phyloP scores from a whole-genome alignment of 2,329 filamentous ascomycete genomes.

The Aspergillus viridinutans region DNA sequence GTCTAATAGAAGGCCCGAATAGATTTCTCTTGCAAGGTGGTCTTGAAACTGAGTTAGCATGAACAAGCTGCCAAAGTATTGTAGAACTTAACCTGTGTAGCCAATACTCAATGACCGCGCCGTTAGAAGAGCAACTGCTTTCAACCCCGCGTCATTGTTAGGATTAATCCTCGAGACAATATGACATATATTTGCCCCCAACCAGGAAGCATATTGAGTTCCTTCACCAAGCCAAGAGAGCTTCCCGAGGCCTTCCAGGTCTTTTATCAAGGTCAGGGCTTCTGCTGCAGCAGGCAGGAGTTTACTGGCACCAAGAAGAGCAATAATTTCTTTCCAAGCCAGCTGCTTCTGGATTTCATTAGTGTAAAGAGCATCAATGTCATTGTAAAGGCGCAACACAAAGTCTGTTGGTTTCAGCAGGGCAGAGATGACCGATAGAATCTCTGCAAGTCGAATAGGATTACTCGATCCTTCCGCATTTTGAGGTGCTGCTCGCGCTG shows the following conservation, averaged over 20 bases:
- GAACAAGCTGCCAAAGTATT: neutral
- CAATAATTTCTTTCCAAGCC: constrained; percentile 61
- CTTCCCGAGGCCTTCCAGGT: constrained; percentile 20
- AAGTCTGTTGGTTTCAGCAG: constrained; percentile 44
- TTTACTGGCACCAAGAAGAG: constrained; percentile 57
- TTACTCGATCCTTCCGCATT: constrained; percentile 31
- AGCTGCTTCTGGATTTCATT: constrained; percentile 46
- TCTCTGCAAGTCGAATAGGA: constrained; percentile 31
- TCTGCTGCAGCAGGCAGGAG: constrained; percentile 57
- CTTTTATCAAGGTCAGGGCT: constrained; percentile 40
- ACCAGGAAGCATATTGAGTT: constrained; percentile 64
- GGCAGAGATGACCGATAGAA: constrained; percentile 33
- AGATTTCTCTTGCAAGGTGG: constrained; percentile 38
- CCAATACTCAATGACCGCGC: constrained; percentile 65
- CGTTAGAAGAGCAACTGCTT: constrained; percentile 43
- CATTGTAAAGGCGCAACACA: constrained; percentile 42
- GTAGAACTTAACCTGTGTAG: constrained; percentile 56
- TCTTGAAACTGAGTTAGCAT: constrained; percentile 28
- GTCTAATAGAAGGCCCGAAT: constrained; percentile 31
- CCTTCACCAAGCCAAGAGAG: constrained; percentile 62
- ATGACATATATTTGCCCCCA: constrained; percentile 59
- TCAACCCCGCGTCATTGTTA: constrained; percentile 25
- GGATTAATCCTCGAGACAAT: constrained; percentile 42
- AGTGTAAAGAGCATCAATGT: constrained; percentile 38
- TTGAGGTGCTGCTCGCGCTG: constrained; percentile 19